Evolutionary conservation across 345 rosid species (phyloP), one percentile per base, ranked within the genome.

Genomic region (Alliaria petiolata): DNA sequence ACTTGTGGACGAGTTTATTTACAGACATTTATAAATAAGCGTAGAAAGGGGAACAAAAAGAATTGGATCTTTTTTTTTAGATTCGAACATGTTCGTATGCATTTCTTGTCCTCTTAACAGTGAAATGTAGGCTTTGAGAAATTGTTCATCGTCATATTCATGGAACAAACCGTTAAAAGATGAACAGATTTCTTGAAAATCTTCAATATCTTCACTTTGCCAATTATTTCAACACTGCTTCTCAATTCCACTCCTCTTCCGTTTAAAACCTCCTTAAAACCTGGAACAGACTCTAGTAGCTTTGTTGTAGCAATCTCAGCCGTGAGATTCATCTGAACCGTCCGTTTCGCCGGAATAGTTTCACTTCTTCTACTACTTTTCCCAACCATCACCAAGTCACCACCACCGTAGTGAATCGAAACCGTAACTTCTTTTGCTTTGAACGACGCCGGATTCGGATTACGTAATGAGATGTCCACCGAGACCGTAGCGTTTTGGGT

Each of bases 21-120:
- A 60, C 65, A 68, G 33, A 67, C 67, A 67, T 49, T 53, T 58
- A 56, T 38, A 59, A 50, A 66, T 50, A 66, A 49, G 85, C 71
- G 81, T 72, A 87, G 83, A 81, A 89, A 88, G 53, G 87, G 86
- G 66, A 90, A 53, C 86, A 7, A 26, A 13, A 25, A 19, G 4
- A 90, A 82, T 83, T 78, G 82, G 62, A 50, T 38, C 19, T 4
- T 26, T 92, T 78, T 8, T 50, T 7, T 50, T 10, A 74, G 30
- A 3, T 50, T 8, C 53, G 2, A 9, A 39, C 11, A 40, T 66
- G 72, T 50, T 39, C 33, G 13, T 58, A 11, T 0, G 14, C 65
- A 51, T 50, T 30, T 36, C 44, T 8, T 35, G 20, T 45, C 40
- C 14, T 44, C 20, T 26, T 10, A 8, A 76, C 45, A 36, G 0